A percentile compares a stretch with the other conserved stretches of the same genome.
These are phyloP conservation scores for Rosa persica DNA, from an alignment of 306 rosid species.

Conservation along the genomic window DNA sequence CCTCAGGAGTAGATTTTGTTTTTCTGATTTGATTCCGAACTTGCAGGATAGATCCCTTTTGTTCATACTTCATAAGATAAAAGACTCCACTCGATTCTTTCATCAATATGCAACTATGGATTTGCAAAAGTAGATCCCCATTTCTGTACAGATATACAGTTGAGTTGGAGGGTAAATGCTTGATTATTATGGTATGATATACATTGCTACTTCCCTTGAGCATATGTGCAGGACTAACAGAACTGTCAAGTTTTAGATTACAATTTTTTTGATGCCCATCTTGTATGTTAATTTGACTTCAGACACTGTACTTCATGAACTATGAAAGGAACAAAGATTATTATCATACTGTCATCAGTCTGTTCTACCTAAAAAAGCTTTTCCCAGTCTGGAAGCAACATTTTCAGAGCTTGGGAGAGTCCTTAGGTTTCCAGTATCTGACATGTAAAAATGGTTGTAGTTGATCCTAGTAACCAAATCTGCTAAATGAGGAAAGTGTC, in stretches of 20 bases:
- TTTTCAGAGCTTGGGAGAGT: slow-evolving; percentile 62
- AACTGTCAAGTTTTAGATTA: background rate
- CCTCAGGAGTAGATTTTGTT: background rate
- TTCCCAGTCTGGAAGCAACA: slow-evolving; percentile 55
- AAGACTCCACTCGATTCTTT: background rate
- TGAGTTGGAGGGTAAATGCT: background rate
- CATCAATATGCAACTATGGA: background rate
- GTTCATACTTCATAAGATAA: background rate
- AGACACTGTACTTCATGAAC: background rate
- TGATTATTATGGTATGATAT: background rate
- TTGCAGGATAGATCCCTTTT: background rate
- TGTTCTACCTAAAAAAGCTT: slow-evolving; percentile 45
- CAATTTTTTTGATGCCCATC: background rate
- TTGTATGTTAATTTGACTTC: background rate
- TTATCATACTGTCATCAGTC: slow-evolving; percentile 21
- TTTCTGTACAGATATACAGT: background rate
- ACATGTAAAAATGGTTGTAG: slow-evolving; percentile 90
- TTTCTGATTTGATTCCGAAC: background rate
- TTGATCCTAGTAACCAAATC: slow-evolving; percentile 94
- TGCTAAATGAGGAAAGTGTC: slow-evolving; percentile 95
- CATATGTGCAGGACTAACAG: background rate
- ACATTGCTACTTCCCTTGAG: background rate
- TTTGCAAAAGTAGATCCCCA: background rate
- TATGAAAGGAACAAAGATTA: background rate
- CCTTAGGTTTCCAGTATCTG: slow-evolving; percentile 80